phyloP scores from a whole-genome alignment of 345 rosid genomes.

The Alliaria petiolata region DNA sequence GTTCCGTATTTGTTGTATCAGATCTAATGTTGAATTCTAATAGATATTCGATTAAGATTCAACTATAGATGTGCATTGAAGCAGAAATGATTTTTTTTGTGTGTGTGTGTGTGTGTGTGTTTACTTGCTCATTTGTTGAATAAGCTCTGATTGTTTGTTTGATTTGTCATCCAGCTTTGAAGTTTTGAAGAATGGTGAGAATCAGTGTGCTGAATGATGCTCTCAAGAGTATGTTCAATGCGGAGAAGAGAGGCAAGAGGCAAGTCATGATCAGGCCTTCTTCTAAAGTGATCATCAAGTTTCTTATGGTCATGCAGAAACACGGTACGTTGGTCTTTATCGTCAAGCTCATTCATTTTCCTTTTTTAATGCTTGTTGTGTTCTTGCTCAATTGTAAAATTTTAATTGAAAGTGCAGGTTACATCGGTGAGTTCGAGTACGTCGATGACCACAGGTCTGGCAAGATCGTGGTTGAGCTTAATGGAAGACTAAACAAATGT shows the following conservation, averaged over 20 bases:
- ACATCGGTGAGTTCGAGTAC: slow-evolving; percentile 77
- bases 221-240: slow-evolving; percentile 78
- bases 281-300: slow-evolving; percentile 77
- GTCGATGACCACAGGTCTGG: slow-evolving; percentile 88
- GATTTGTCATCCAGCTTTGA: slow-evolving; percentile 7
- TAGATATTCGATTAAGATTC: not conserved
- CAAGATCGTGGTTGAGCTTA: slow-evolving; percentile 72
- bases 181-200: slow-evolving; percentile 53
- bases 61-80: not conserved
- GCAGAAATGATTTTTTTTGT: not conserved
- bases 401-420: slow-evolving; percentile 38
- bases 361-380: no score
- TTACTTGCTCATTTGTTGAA: not conserved
- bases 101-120: not conserved
- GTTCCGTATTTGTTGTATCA: not conserved
- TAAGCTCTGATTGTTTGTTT: not conserved
- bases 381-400: not conserved
- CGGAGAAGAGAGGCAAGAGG: slow-evolving; percentile 77
- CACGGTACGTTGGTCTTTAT: slow-evolving; percentile 40
- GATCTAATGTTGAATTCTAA: not conserved
- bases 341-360: not conserved
- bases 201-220: slow-evolving; percentile 83
- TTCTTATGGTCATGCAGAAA: slow-evolving; percentile 80
- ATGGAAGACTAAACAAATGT: slow-evolving; percentile 76
- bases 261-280: slow-evolving; percentile 91